Base-by-base conservation (phyloP, 169 alveolate species). In the Eimeria acervulina region DNA sequence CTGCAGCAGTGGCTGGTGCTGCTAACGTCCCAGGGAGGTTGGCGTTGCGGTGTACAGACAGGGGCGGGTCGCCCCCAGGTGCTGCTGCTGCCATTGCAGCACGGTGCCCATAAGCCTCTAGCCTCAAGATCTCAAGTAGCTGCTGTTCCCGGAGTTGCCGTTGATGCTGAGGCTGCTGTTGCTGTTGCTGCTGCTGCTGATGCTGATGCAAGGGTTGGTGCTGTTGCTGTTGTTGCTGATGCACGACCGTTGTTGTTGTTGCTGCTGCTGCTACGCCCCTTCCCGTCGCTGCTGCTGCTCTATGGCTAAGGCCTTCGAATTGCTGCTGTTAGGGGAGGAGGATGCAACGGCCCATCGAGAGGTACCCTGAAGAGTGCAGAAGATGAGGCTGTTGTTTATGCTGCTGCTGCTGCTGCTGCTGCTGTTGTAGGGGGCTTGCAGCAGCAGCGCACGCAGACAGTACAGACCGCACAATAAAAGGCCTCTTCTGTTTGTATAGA, bases 341-440 rank as follows among this genome's bases (percentile, higher is more conserved):
- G 33, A 17, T n/a, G 78, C 38, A 7, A 66, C 26, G 0, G 78
- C 21, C 38, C 21, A 66, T 6, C 13, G 1, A 66, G 5, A 31
- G 51, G 28, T 26, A 10, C 47, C 51, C 44, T 33, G 81, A 51
- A 70, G 13, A 36, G 0, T 33, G 47, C 28, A 70, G 81, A 70
- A 31, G 51, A 15, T 17, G 1, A 70, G 47, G 31, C 81, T 5
- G 51, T 17, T 12, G 81, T 28, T 7, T 61, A 61, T 33, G 44
- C 81, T 70, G 81, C 47, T 70, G 81, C 44, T 68, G 78, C 28
- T 36, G 81, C 42, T 70, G 81, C 51, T 70, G 81, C 81, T 70
- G 44, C 42, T 36, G 81, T 36, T 33, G n/a, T 3, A 31, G 81
- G 51, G 51, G 81, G 81, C 81, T 36, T 51, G 81, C 81, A 70